Percentiles rank a stretch among this genome's conserved stretches.
Evolutionary conservation across 768 basidiomycete genomes (phyloP).

Genomic region (Lactarius evosmus): DNA sequence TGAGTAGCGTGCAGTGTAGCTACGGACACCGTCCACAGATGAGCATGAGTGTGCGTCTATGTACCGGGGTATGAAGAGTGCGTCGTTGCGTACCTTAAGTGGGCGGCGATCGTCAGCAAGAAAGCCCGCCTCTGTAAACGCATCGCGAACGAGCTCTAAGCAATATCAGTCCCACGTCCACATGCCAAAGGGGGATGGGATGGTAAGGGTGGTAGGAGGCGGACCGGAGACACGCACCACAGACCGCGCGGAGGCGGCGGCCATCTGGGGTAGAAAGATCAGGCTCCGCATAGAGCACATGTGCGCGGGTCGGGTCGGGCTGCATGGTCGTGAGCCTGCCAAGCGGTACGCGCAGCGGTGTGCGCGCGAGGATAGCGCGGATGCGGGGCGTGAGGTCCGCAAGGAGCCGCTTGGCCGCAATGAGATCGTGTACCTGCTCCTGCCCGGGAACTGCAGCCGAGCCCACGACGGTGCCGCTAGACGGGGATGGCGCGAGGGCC

Average conservation of each 20-base stretch:
- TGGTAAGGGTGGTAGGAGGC: too few species aligned
- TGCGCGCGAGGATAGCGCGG: constrained; percentile 38
- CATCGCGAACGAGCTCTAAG: constrained; percentile 34
- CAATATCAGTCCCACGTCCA: neutral
- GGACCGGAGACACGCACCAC: constrained; percentile 19
- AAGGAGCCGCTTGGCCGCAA: constrained; percentile 32
- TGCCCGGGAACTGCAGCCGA: neutral
- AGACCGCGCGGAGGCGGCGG: constrained; percentile 36
- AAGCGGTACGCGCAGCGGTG: constrained; percentile 41
- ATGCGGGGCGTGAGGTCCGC: constrained; percentile 38
- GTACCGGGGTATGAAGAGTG: neutral
- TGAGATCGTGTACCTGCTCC: constrained; percentile 23
- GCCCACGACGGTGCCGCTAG: neutral
- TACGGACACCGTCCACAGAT: too few species aligned
- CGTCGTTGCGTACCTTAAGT: constrained; percentile 35
- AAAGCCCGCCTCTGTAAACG: constrained; percentile 35
- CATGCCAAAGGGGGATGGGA: too few species aligned
- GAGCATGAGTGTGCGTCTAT: neutral
- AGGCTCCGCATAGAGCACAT: constrained; percentile 59
- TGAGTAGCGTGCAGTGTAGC: constrained; percentile 41
- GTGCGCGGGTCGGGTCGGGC: constrained; percentile 43
- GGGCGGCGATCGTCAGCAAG: constrained; percentile 35
- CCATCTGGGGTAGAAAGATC: constrained; percentile 35
- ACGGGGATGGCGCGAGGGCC: constrained; percentile 41
- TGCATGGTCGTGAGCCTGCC: constrained; percentile 50